phyloP scores from a whole-genome alignment of 1,284 basidiomycete species.

The Neonothopanus nambi region DNA sequence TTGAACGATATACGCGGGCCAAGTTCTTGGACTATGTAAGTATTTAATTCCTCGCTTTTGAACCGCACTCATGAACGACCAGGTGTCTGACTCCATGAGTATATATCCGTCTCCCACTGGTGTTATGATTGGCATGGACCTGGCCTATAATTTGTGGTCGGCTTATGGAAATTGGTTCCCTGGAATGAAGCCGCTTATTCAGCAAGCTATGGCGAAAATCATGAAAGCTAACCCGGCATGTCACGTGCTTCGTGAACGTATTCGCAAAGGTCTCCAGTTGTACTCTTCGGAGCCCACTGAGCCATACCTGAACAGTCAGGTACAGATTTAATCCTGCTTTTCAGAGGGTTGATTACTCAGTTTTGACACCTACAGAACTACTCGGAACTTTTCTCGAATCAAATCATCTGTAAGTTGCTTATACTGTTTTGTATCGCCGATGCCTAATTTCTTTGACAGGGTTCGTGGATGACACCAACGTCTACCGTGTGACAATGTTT shows the following conservation, averaged over 20 bases:
- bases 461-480: slow-evolving; percentile 99
- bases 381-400: slow-evolving; percentile 98
- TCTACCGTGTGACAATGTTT: slow-evolving; percentile 97
- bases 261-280: slow-evolving; percentile 96
- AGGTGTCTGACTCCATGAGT: slow-evolving; percentile 93
- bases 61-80: slow-evolving; percentile 13
- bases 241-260: slow-evolving; percentile 97
- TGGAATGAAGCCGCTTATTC: slow-evolving; percentile 95
- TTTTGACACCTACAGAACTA: slow-evolving; percentile 66
- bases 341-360: slow-evolving; percentile 18
- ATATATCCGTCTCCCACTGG: slow-evolving; percentile 99
- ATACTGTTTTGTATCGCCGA: neutral
- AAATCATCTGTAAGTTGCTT: slow-evolving; percentile 84
- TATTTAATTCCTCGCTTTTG: slow-evolving; percentile 12
- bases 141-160: slow-evolving; percentile 99
- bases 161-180: slow-evolving; percentile 99
- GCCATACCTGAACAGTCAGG: slow-evolving; percentile 95
- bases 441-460: slow-evolving; percentile 37
- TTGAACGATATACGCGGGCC: slow-evolving; percentile 95
- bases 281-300: slow-evolving; percentile 99
- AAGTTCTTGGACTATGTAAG: slow-evolving; percentile 95
- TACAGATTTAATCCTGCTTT: slow-evolving; percentile 26
- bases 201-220: slow-evolving; percentile 99
- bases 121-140: slow-evolving; percentile 97
- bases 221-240: slow-evolving; percentile 99